Evolutionary conservation across 2,329 filamentous ascomycete genomes (phyloP).

Genomic region (Daldinia sp.): DNA sequence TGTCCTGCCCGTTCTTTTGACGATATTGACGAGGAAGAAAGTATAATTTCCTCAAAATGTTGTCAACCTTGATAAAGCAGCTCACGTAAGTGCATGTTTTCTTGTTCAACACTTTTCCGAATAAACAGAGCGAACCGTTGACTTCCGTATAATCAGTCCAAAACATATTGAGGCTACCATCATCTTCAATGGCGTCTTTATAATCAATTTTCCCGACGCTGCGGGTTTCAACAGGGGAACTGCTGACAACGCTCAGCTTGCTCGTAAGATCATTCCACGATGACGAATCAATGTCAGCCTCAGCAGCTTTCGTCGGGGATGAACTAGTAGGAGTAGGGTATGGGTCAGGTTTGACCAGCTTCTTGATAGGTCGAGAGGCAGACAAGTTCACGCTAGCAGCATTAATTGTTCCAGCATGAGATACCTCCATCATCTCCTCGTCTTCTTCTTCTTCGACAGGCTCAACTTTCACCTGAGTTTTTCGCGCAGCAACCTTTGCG

Average conservation of each 20-base stretch:
- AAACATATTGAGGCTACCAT: constrained; percentile 92
- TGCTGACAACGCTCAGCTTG: constrained; percentile 85
- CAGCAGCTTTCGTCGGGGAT: constrained; percentile 71
- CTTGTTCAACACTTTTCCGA: constrained; percentile 95
- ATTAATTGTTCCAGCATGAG: constrained; percentile 75
- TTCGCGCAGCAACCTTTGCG: constrained; percentile 78
- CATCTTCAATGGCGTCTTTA: constrained; percentile 88
- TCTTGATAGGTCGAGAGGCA: constrained; percentile 80
- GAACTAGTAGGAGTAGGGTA: constrained; percentile 78
- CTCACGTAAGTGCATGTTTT: constrained; percentile 81
- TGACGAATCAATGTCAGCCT: constrained; percentile 75
- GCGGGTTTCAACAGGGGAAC: constrained; percentile 68
- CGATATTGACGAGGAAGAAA: constrained; percentile 82
- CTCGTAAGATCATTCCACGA: constrained; percentile 89
- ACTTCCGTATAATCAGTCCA: constrained; percentile 97
- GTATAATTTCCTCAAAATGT: constrained; percentile 89
- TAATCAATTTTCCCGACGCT: constrained; percentile 82
- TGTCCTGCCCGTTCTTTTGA: constrained; percentile 67
- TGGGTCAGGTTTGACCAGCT: constrained; percentile 71
- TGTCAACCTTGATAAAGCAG: constrained; percentile 96
- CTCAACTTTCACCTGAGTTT: constrained; percentile 61
- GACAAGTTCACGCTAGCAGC: constrained; percentile 83
- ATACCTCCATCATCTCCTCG: constrained; percentile 87
- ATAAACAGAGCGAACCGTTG: constrained; percentile 89
- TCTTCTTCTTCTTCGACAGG: constrained; percentile 70